A percentile compares a stretch with the other conserved stretches of the same genome.
Conservation (phyloP, 495 filamentous ascomycete genomes). For the Aspergillus conjunctus region DNA sequence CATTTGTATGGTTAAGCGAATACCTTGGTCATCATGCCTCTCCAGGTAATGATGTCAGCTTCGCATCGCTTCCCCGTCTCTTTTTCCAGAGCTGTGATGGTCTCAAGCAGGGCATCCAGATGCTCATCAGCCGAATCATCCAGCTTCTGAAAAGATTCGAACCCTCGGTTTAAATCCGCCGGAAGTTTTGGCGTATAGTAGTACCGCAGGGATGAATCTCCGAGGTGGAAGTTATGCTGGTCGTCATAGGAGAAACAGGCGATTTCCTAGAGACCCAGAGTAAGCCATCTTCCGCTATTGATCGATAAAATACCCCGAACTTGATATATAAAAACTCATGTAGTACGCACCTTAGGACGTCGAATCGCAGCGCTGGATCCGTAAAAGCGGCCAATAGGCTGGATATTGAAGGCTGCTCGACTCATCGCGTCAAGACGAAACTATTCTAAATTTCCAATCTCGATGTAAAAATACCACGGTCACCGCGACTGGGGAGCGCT, state of each 20-base stretch:
- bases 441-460: slow-evolving; percentile 4
- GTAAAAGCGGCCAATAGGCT: slow-evolving; percentile 61
- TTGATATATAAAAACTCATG: neutral
- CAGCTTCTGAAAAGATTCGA: slow-evolving; percentile 78
- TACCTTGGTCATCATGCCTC: slow-evolving; percentile 99
- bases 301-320: no score
- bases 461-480: neutral
- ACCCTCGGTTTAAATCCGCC: slow-evolving; percentile 74
- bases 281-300: neutral
- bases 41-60: slow-evolving; percentile 87
- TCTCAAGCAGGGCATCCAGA: slow-evolving; percentile 77
- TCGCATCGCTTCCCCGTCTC: slow-evolving; percentile 65
- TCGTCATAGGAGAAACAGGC: slow-evolving; percentile 89
- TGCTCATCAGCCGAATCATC: slow-evolving; percentile 85
- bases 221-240: slow-evolving; percentile 71
- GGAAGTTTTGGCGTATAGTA: slow-evolving; percentile 80
- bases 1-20: slow-evolving; percentile 1
- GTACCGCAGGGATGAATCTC: slow-evolving; percentile 77
- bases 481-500: neutral
- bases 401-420: slow-evolving; percentile 56
- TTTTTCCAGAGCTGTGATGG: slow-evolving; percentile 72
- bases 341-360: slow-evolving; percentile 61
- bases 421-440: slow-evolving; percentile 30
- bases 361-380: slow-evolving; percentile 65
- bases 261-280: slow-evolving; percentile 63